A percentile compares a stretch with the other conserved stretches of the same genome.
Conservation (phyloP, 1,139 yeast genomes). For the Trichomonascaceae sp. region DNA sequence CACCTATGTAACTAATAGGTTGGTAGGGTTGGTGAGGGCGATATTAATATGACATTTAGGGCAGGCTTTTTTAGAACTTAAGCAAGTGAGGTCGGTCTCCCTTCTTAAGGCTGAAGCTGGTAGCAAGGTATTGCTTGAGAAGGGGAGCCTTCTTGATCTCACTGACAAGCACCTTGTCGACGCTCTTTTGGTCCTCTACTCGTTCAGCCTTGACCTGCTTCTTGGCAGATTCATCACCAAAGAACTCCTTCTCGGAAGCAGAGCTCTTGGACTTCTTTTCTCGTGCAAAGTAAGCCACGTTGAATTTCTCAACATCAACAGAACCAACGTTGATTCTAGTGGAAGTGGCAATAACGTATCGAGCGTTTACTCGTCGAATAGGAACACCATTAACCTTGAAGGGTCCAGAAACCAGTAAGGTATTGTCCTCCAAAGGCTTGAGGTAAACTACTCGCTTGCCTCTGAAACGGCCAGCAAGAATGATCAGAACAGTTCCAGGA, state of each 20-base stretch:
- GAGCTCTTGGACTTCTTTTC: constrained; percentile 66
- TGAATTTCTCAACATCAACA: constrained; percentile 87
- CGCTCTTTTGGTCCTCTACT: constrained; percentile 95
- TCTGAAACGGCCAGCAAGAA: constrained; percentile 99
- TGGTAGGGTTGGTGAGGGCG: not conserved
- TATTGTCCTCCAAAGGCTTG: constrained; percentile 97
- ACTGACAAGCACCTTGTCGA: constrained; percentile 89
- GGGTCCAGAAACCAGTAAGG: constrained; percentile 97
- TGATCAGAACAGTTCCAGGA: constrained; percentile 97
- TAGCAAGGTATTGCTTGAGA: constrained; percentile 94
- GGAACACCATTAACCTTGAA: constrained; percentile 99
- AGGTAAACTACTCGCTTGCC: constrained; percentile 99
- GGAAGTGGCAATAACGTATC: constrained; percentile 98
- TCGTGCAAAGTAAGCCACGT: constrained; percentile 95
- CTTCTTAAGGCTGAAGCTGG: constrained; percentile 95
- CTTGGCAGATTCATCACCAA: constrained; percentile 80
- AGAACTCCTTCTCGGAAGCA: constrained; percentile 94
- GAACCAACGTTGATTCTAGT: constrained; percentile 77
- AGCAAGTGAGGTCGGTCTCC: constrained; percentile 99
- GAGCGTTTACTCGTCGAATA: constrained; percentile 97
- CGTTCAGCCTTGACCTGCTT: constrained; percentile 90
- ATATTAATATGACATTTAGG: not conserved
- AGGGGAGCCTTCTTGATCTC: constrained; percentile 97
- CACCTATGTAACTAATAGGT: not conserved
- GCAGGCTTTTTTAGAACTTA: constrained; percentile 64